Base-by-base conservation (phyloP, 2,329 filamentous ascomycete genomes). In the Ophiostoma angusticollis region DNA sequence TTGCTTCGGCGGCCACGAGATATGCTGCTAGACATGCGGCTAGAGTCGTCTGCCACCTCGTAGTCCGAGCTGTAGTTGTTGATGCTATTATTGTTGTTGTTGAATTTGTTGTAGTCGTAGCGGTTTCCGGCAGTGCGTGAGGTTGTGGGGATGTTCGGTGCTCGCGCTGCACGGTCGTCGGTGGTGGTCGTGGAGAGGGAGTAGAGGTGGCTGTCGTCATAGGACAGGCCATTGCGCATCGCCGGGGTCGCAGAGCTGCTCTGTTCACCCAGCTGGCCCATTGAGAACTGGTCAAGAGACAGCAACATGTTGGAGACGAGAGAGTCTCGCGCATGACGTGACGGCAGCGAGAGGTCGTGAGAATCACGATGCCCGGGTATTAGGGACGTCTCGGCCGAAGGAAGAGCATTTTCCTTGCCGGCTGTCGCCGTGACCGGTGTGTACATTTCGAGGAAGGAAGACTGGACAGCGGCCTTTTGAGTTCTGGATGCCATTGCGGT, bases 271-370 rank as follows among this genome's bases (percentile, higher is more conserved):
- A 61, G 54, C 49, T 70, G 65, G 31, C 59, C 66, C 49, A 73
- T 67, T 29, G 74, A 79, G 54, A 89, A 77, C 58, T 89, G 82
- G 60, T 94, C 89, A 47, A 98, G 78, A 29, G 87, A 94, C 48
- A 91, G 68, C 44, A 96, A 76, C 80, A 98, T 91, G 59, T 95
- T 93, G 59, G 91, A 82, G 43, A 98, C 85, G 49, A 98, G 78
- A 25, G 87, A 95, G 54, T 93, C 84, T 49, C 89, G 78, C 46
- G 84, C 76, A 55, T 84, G 75, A 45, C 78, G 70, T 35, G 81
- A 75, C 36, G 79, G 79, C 51, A 93, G 69, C 42, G 84, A 87
- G 45, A 95, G 70, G 58, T 94, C 87, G 65, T 95, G 87, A 35
- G 81, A 85, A 60, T 87, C 78, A 48, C 70, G 64, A 39, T 57